Base-by-base conservation (phyloP, 2,329 filamentous ascomycete genomes). In the Pyrenophora teres region DNA sequence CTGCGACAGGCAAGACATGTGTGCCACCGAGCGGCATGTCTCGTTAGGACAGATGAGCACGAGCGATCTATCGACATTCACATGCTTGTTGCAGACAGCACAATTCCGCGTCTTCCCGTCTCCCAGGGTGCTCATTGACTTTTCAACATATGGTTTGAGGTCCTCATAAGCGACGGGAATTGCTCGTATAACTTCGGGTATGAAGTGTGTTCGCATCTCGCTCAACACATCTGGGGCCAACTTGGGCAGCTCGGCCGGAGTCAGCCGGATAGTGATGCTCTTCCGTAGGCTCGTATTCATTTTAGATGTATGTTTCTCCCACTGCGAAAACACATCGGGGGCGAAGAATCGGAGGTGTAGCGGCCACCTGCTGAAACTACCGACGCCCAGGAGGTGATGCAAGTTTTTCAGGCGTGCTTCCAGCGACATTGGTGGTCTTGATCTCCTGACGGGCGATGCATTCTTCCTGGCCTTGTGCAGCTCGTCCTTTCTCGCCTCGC, bases 301-400 rank as follows among this genome's bases (percentile, higher is more conserved):
- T 37, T 69, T 70, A 2, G 63, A 54, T 5, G 60, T 63, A 33
- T 80, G 78, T 41, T 79, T 80, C 76, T 81, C 78, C 93, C 93
- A 97, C 1, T 82, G 80, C 16, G 76, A 75, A 62, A 88, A 82
- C 0, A 90, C 86, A 52, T 93, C 89, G 3, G 78, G 75, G 2
- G 80, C 80, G 61, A 96, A 93, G 73, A 97, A 93, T 19, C 89
- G 86, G 40, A 97, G 70, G 46, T 83, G 83, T 46, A 99, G 78
- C 16, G 93, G 93, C 93, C 92, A 96, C 39, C 86, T 79, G 13
- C 80, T 77, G 69, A 97, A 97, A 71, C 90, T 94, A 2, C 84
- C 82, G 2, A 92, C 89, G 0, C 88, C 82, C 1, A 96, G 80
- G 0, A 99, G 79, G 2, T 94, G 78, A 69, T 96, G 89, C 21